Evolutionary conservation across 768 basidiomycete genomes (phyloP).

Genomic region (Boletus edulis): DNA sequence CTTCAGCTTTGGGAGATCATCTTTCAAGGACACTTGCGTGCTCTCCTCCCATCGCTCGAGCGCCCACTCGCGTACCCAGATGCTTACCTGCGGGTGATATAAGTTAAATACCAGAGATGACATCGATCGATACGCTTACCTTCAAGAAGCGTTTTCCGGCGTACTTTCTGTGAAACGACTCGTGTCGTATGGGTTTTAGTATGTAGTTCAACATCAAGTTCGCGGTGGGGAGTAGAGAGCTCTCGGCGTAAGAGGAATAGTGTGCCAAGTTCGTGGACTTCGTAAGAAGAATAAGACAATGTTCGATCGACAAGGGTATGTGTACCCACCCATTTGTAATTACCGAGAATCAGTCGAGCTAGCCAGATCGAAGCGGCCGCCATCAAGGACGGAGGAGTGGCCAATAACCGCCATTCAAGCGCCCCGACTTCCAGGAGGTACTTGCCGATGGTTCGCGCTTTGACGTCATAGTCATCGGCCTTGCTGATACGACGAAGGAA

Average conservation of each 20-base stretch:
- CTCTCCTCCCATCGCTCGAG: conserved; percentile 69
- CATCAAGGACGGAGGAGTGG: conserved; percentile 70
- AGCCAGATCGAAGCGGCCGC: conserved; percentile 89
- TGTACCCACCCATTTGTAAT: conserved; percentile 78
- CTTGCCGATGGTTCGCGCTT: conserved; percentile 84
- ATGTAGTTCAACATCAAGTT: conserved; percentile 89
- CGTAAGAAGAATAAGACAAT: conserved; percentile 9
- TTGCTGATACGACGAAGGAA: conserved; percentile 89
- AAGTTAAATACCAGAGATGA: not conserved
- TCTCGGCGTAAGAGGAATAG: conserved; percentile 83
- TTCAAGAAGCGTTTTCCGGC: conserved; percentile 81
- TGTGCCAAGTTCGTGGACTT: conserved; percentile 85
- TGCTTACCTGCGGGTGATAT: conserved; percentile 57
- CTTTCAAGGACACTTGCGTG: conserved; percentile 52
- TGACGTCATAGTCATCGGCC: conserved; percentile 87
- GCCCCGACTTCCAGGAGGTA: conserved; percentile 86
- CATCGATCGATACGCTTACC: conserved; percentile 39
- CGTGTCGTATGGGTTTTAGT: conserved; percentile 66
- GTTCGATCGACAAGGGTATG: not conserved
- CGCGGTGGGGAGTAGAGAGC: conserved; percentile 74
- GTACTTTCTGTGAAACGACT: conserved; percentile 87
- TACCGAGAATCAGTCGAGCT: conserved; percentile 73
- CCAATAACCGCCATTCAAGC: conserved; percentile 77
- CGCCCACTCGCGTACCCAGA: conserved; percentile 86
- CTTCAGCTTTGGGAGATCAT: conserved; percentile 45